These are phyloP conservation scores for Pittosporum tobira DNA, from an alignment of 129 eudicot species.

Conservation along the genomic window DNA sequence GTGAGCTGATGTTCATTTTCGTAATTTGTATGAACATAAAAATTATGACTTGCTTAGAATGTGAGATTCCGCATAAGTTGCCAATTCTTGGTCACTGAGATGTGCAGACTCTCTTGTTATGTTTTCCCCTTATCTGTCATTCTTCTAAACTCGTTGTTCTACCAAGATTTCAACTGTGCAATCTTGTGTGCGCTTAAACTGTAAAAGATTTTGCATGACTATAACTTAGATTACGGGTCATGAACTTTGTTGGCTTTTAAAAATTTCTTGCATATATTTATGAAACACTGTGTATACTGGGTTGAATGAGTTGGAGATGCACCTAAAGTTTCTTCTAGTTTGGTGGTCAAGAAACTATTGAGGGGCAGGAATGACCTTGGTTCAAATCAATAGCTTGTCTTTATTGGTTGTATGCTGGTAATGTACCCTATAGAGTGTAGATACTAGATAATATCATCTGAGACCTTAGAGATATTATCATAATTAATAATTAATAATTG, in stretches of 20 bases:
- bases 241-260: too few relatives aligned
- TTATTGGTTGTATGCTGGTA: neutral
- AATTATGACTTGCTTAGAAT: neutral
- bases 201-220: too few relatives aligned
- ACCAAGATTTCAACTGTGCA: neutral
- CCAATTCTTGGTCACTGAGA: neutral
- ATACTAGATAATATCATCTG: neutral
- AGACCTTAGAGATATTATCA: neutral
- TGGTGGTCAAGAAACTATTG: neutral
- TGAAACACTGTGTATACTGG: too few relatives aligned
- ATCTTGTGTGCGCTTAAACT: neutral
- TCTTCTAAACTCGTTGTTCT: neutral
- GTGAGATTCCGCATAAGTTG: too few relatives aligned
- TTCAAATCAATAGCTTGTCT: constrained; percentile 1
- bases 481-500: too few relatives aligned
- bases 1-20: neutral
- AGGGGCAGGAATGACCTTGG: neutral
- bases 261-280: too few relatives aligned
- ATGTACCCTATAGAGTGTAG: neutral
- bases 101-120: neutral
- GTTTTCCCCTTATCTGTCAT: neutral
- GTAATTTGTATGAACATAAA: neutral
- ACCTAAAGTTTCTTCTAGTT: neutral
- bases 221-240: too few relatives aligned
- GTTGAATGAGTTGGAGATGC: too few relatives aligned